Evolutionary conservation across 495 filamentous ascomycete species (phyloP), one percentile per base, ranked within the genome.

Genomic region (Bacidia rubella): DNA sequence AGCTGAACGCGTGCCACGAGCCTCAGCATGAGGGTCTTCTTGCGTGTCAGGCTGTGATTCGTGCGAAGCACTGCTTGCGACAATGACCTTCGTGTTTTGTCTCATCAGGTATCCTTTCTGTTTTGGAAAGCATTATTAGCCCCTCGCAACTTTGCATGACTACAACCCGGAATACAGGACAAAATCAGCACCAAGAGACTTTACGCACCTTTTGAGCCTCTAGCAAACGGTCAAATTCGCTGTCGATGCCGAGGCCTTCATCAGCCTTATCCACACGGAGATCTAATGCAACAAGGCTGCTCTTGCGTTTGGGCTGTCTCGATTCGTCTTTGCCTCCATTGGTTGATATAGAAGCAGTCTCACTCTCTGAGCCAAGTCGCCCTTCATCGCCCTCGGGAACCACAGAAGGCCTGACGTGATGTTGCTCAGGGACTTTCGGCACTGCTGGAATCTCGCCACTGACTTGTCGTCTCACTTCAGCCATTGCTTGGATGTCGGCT

Each of bases 71-170:
- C 81, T 95, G 54, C 76, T 81, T 0, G 93, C 92, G 53, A 95
- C 85, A 49, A 98, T 86, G 41, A 98, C 78, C 63, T 95, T 96
- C 17, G 92, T 97, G 66, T 97, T 98, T 57, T 98, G 92, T 58
- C 92, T 80, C 92, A 96, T 97, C 26, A 98, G 76, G 60, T 98
- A 98, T 20, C 92, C 92, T 72, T 92, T 87, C 92, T 98, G 83
- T 81, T 72, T 69, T 15, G 60, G 68, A 42, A 5, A 15, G 5
- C 29, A 15, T 35, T 5, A 35, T 35, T 15, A 35, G 29, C 29
- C 15, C 15, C n/a, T n/a, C n/a, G n/a, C n/a, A n/a, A n/a, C n/a
- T n/a, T n/a, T n/a, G n/a, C n/a, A n/a, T n/a, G n/a, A n/a, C n/a
- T n/a, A n/a, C n/a, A n/a, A n/a, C n/a, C n/a, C n/a, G n/a, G n/a